Percentiles rank a stretch among this genome's conserved stretches.
Conservation (phyloP, 2,329 filamentous ascomycete species). For the Stachybotrys elegans region DNA sequence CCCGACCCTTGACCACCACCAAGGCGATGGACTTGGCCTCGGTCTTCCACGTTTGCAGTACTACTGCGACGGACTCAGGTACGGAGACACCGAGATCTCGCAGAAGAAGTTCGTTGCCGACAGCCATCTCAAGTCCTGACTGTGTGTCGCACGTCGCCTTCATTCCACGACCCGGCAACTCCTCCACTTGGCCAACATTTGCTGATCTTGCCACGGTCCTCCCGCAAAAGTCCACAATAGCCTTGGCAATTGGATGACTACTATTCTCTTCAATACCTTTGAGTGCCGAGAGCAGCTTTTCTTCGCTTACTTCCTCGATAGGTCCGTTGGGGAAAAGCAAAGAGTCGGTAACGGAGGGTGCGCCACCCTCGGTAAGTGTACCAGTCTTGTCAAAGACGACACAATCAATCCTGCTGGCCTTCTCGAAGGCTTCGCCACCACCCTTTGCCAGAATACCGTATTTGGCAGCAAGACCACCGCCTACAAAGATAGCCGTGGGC, state of each 20-base stretch:
- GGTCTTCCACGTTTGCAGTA: conserved; percentile 52
- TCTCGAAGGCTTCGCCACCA: conserved; percentile 80
- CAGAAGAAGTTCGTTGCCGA: conserved; percentile 73
- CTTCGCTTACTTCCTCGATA: conserved; percentile 16
- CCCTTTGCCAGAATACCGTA: conserved; percentile 79
- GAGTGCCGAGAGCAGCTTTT: conserved; percentile 45
- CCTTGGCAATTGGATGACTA: conserved; percentile 69
- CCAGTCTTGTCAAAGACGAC: conserved; percentile 89
- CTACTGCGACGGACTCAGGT: conserved; percentile 23
- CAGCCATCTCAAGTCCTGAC: conserved; percentile 46
- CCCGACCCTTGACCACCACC: conserved; percentile 37
- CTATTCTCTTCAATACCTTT: conserved; percentile 65
- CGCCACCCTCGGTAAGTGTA: conserved; percentile 69
- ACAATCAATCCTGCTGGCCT: conserved; percentile 71
- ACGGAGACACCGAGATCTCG: conserved; percentile 38
- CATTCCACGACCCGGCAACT: conserved; percentile 68
- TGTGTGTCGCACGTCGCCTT: conserved; percentile 45
- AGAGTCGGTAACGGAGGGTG: conserved; percentile 62
- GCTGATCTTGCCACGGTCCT: conserved; percentile 17
- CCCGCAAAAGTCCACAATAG: conserved; percentile 59
- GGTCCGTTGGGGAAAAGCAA: conserved; percentile 30
- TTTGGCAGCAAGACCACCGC: conserved; percentile 72
- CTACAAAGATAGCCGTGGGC: conserved; percentile 80
- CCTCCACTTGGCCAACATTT: conserved; percentile 45
- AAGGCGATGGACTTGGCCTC: conserved; percentile 61